Percentiles rank a stretch among this genome's conserved stretches.
Evolutionary conservation across 2,329 filamentous ascomycete genomes (phyloP).

Genomic region (Monilinia polystroma): DNA sequence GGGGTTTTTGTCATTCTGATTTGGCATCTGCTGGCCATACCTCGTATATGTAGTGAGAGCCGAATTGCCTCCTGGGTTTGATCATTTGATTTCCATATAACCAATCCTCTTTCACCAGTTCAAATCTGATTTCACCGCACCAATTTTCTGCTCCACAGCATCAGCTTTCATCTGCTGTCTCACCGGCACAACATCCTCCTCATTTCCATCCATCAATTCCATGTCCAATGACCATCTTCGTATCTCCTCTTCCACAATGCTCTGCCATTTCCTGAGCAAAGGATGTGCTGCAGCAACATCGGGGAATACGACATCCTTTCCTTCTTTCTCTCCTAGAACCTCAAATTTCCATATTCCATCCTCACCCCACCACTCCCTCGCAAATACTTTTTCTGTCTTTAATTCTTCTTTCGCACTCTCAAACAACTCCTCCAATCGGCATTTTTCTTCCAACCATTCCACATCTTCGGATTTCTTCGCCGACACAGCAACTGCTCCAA

Average conservation of each 20-base stretch:
- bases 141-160: conserved; percentile 26
- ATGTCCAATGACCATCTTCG: conserved; percentile 44
- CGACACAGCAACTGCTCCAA: conserved; percentile 44
- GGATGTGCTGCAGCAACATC: conserved; percentile 69
- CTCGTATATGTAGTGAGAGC: conserved; percentile 22
- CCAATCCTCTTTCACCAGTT: conserved; percentile 12
- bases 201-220: conserved; percentile 31
- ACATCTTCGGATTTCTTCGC: conserved; percentile 29
- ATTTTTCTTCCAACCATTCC: conserved; percentile 27
- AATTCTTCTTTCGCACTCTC: conserved; percentile 58
- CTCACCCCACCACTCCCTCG: conserved; percentile 61
- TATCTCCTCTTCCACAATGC: conserved; percentile 45
- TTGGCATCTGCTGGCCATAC: conserved; percentile 4
- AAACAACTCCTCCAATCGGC: conserved; percentile 42
- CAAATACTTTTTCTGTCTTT: conserved; percentile 61
- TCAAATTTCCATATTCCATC: conserved; percentile 72
- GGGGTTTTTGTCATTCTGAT: background rate
- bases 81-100: conserved; percentile 5
- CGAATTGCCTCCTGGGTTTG: background rate
- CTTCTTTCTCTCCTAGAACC: conserved; percentile 46
- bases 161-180: conserved; percentile 8
- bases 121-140: conserved; percentile 31
- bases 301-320: conserved; percentile 52
- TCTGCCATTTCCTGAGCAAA: conserved; percentile 61
- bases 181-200: conserved; percentile 17